Evolutionary conservation across 2,329 filamentous ascomycete genomes (phyloP), one percentile per base, ranked within the genome.

Genomic region (Nothopassalora personata): DNA sequence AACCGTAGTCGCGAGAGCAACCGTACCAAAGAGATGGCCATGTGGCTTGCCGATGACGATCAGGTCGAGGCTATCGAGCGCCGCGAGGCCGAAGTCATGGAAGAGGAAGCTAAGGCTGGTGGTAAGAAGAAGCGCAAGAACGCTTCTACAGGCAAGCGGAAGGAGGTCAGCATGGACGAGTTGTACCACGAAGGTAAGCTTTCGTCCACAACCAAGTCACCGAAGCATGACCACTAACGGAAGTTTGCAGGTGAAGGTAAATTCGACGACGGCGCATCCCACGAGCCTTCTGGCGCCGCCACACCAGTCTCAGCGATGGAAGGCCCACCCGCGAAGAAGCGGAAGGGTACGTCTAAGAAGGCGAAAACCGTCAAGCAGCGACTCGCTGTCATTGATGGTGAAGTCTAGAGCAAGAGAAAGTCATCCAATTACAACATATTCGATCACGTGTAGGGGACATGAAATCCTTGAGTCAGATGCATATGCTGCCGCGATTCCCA

Each of bases 21-120:
- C 76, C 86, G 92, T 63, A 97, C 95, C 72, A 95, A 96, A 76
- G 94, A 99, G 71, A 97, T 97, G 75, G 94, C 94, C 49, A 89
- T 97, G 88, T 97, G 94, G 94, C 86, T 99, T 64, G 93, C 93
- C 18, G 94, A 99, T 72, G 94, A 97, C 66, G 93, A 97, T 58
- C 91, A 97, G 73, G 94, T 91, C 1, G 93, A 94, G 70, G 83
- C 94, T 74, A 93, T 99, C 71, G 93, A 97, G 77, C 86, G 88
- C 64, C 91, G 92, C 68, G 94, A 97, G 76, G 91, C 90, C 65
- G 91, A 97, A 74, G 79, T 95, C 6, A 80, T 90, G 13, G 84
- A 85, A 61, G 82, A 82, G 47, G 89, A 90, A 67, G 77, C 75
- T 60, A 77, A 76, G 59, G 74, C 74, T 9, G 89, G 89, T 62